Evolutionary conservation across 495 filamentous ascomycete genomes (phyloP), one percentile per base, ranked within the genome.

Genomic region (Trichocladium uniseriatum): DNA sequence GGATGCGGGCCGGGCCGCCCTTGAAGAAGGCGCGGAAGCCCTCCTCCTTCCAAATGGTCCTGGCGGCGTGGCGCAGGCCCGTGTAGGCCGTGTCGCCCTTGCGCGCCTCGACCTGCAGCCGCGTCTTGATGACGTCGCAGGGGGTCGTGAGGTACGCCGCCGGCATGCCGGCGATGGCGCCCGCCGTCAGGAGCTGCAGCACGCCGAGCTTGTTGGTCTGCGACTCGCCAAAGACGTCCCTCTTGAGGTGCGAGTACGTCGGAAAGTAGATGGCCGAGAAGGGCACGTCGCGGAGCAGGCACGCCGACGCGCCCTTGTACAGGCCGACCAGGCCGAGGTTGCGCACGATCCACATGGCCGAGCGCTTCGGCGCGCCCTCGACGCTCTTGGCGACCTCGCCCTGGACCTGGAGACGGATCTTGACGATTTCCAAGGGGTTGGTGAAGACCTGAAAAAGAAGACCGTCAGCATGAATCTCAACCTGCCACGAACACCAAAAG

Each of bases 201-300:
- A 98, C 78, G 28, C 92, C 90, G 36, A 98, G 86, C 64, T 87
- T 89, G 72, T 95, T 88, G 39, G 80, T 86, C n/a, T 75, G 75
- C 10, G 81, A 79, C 68, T 98, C 92, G 67, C 92, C 92, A 58
- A 97, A 97, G 62, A 86, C 75, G 68, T 95, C 92, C 58, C 80
- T 77, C 74, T 98, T 98, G 44, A 98, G 71, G 65, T 98, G 92
- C 52, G 79, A 82, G 71, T 98, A 98, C 18, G 87, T 86, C 9
- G 94, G 91, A 80, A 98, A 98, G 72, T 98, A 98, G 62, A 98
- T 98, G 50, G 88, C 89, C 38, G 89, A 95, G 74, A 98, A 98
- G 3, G 92, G 92, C 5, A 96, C 87, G 64, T 97, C 92, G 48
- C 92, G 90, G 18, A 97, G 79, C 55, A 98, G 73, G 67, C 92